Base-by-base conservation (phyloP, 306 rosid genomes). In the Lagenaria siceraria region DNA sequence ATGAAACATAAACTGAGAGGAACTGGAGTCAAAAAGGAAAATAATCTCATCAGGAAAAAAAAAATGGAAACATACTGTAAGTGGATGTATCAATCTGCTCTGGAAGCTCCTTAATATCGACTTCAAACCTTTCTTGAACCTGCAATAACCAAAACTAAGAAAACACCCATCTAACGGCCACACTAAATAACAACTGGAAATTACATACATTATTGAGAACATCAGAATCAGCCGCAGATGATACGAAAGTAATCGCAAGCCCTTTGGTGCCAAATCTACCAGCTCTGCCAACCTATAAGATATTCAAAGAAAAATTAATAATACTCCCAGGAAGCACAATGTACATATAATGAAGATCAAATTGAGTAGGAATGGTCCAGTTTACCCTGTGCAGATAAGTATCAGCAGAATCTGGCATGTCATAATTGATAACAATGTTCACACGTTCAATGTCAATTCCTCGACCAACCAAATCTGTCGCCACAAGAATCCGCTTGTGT, bases 321-420 rank as follows among this genome's bases (percentile, higher is more conserved):
- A 42, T n/a, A 13, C 33, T 22, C 1, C 38, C 54, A 1, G 7
- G 40, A 14, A 14, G 46, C 12, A 13, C 49, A 29, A 22, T 48
- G 19, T 5, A 35, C 21, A 7, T 22, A 12, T 17, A 43, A 58
- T 22, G 55, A 17, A 14, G 12, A 52, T 31, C 54, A 6, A 13
- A 59, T 10, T 27, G n/a, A 9, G 11, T 15, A 24, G 62, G n/a
- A 33, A 48, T 54, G 29, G 21, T 86, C 53, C 43, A 27, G 12
- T 29, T 73, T 83, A 96, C 99, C 93, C 99, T 92, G 86, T 96
- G 99, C 82, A 96, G 79, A 75, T 96, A 96, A 6, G 98, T 96
- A 83, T 96, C 99, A 5, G 99, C 99, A 14, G 99, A 92, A 81
- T 96, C 99, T 40, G 99, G 99, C 99, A 96, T 96, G 81, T 95